Evolutionary conservation across 2,329 filamentous ascomycete genomes (phyloP), one percentile per base, ranked within the genome.

Genomic region (Bipolaris bicolor): DNA sequence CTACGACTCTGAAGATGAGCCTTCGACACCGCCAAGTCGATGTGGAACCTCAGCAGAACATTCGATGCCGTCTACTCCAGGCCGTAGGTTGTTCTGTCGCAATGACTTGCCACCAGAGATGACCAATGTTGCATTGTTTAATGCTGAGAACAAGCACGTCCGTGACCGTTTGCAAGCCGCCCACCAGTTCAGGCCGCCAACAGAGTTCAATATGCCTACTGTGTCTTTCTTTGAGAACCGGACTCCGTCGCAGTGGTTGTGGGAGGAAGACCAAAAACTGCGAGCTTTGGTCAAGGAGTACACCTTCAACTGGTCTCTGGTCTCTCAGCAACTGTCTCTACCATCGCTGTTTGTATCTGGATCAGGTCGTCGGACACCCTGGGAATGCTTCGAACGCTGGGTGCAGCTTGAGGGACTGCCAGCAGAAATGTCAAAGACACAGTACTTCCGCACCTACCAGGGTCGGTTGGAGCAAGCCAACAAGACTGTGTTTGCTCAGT

Each of bases 361-460:
- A 1, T 88, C 92, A 10, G 94, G 98, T 73, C 86, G 95, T 60
- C 86, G 95, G 46, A 98, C 94, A 2, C 92, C 94, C 0, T 99
- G 95, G 95, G 95, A 99, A 78, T 99, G 95, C 73, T 99, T 99
- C 68, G 95, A 99, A 77, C 86, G 95, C 41, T 99, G 94, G 94
- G 90, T 97, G 52, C 88, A 90, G 65, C 81, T 98, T 11, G 95
- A 98, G 78, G 92, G 93, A 1, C 81, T 97, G 36, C 94, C 95
- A 4, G 86, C 89, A 10, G 95, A 99, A 64, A 96, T 98, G 89
- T 88, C 90, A 16, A 97, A 97, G 79, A 97, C 92, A 0, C 90
- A 93, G 43, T 99, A 98, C 74, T 99, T 98, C 82, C 91, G 92
- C 70, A 86, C 86, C 10, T 89, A 88, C 67, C 86, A 86, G 60